phyloP scores from a whole-genome alignment of 164 flowering plant genomes.

The Tinospora cordifolia region DNA sequence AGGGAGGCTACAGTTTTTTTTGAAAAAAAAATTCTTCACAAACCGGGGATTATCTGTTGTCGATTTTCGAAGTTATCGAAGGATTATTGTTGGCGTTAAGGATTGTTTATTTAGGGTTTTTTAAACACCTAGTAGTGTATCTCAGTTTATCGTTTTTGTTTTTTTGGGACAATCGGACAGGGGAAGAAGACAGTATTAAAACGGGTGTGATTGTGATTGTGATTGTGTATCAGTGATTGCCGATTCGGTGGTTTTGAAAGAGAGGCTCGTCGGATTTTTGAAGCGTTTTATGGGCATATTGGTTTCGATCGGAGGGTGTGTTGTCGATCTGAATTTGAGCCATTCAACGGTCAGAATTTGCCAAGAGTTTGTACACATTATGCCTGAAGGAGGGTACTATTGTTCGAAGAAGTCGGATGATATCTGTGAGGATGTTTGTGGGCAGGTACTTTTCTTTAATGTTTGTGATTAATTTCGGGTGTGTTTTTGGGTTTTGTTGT shows the following conservation, averaged over 20 bases:
- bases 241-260: too few species aligned
- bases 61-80: neutral
- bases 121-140: neutral
- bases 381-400: constrained; percentile 56
- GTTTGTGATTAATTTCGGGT: neutral
- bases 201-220: neutral
- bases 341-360: constrained; percentile 11
- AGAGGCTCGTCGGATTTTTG: neutral
- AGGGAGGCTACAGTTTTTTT: neutral
- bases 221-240: too few species aligned
- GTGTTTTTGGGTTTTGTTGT: neutral
- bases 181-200: neutral
- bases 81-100: neutral
- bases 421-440: constrained; percentile 70
- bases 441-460: constrained; percentile 42
- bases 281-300: neutral
- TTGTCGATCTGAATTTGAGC: constrained; percentile 21
- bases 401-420: constrained; percentile 73
- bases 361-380: constrained; percentile 6
- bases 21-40: too few species aligned
- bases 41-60: neutral
- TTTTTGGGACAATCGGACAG: neutral
- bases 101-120: neutral
- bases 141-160: neutral
- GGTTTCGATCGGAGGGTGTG: constrained; percentile 11